Evolutionary conservation across 2,329 filamentous ascomycete genomes (phyloP), one percentile per base, ranked within the genome.

Genomic region (Apiospora arundinis): DNA sequence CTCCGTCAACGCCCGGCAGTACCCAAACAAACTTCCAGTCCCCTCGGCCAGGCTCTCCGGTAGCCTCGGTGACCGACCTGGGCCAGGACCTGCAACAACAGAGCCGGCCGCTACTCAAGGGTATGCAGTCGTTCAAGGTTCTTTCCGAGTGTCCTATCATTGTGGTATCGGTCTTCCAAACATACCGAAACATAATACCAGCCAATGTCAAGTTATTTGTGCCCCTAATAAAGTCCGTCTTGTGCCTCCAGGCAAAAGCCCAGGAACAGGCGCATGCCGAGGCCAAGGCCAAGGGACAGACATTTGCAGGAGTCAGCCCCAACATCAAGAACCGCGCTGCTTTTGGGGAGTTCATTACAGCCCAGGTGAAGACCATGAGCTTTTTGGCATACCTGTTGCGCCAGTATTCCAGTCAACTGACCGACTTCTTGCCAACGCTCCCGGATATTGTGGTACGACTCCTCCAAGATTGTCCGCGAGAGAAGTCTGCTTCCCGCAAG

Each of bases 91-190:
- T 87, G n/a, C 92, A 94, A 77, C 94, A 95, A 78, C 92, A 95
- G 77, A 94, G 83, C 70, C 91, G 95, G 72, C 92, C 94, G 67
- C 83, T 99, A 45, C 85, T 95, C 70, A 97, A 94, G 82, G 96
- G 96, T 42, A 98, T 98, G 94, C 94, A 97, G 80, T 99, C 96
- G 0, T 99, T 99, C 88, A 99, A 98, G 82, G 95, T 99, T 32
- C 89, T 99, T 5, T 95, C 95, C 1, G 96, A 99, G 81, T 99
- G 96, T 77, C 96, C 96, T 0, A 99, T 99, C 69, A 98, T 99
- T 52, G 96, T 99, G 4, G 96, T 99, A 0, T 98, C 95, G 4
- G 94, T 99, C 75, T 98, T 99, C 81, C 96, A 99, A 83, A 93
- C 95, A 6, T 96, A 99, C 78, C 91, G 95, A 67, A 86, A 83